Conservation (phyloP, 805 yeast genomes). For the Kodamaea fukazawae region DNA sequence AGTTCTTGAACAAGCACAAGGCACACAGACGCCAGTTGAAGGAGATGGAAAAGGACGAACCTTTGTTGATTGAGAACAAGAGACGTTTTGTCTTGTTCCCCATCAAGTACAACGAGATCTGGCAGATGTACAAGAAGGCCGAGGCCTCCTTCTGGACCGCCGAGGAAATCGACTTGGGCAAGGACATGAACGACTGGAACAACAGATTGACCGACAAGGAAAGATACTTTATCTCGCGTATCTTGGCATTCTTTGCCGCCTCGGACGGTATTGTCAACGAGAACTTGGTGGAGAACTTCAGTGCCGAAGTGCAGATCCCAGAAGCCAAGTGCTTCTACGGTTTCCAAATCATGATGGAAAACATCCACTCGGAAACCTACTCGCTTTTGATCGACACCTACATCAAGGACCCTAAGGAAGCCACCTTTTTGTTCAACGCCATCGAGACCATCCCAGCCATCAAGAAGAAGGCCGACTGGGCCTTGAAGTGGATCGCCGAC, state of each 20-base stretch:
- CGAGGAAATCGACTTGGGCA: slow-evolving; percentile 94
- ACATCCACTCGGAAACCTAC: slow-evolving; percentile 96
- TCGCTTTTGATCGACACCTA: slow-evolving; percentile 92
- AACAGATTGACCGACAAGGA: slow-evolving; percentile 85
- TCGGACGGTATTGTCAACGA: slow-evolving; percentile 98
- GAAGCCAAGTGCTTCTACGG: slow-evolving; percentile 99
- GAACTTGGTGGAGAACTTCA: slow-evolving; percentile 94
- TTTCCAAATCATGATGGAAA: slow-evolving; percentile 99
- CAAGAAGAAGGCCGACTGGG: slow-evolving; percentile 98
- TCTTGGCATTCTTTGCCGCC: slow-evolving; percentile 96
- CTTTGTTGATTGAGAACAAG: slow-evolving; percentile 78
- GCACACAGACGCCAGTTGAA: slow-evolving; percentile 72
- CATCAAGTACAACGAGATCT: slow-evolving; percentile 92
- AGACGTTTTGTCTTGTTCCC: slow-evolving; percentile 93
- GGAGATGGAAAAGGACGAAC: slow-evolving; percentile 83
- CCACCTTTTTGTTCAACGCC: slow-evolving; percentile 88
- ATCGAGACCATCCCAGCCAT: slow-evolving; percentile 95
- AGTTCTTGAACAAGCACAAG: slow-evolving; percentile 58
- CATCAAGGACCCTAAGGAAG: slow-evolving; percentile 93
- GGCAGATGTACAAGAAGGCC: slow-evolving; percentile 98
- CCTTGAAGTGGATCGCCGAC: slow-evolving; percentile 93
- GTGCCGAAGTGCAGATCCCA: slow-evolving; percentile 94
- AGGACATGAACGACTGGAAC: slow-evolving; percentile 93
- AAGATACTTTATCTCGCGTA: slow-evolving; percentile 87
- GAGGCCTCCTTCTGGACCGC: slow-evolving; percentile 99